Evolutionary conservation across 2,329 filamentous ascomycete genomes (phyloP), one percentile per base, ranked within the genome.

Genomic region (Hysterium pulicare): DNA sequence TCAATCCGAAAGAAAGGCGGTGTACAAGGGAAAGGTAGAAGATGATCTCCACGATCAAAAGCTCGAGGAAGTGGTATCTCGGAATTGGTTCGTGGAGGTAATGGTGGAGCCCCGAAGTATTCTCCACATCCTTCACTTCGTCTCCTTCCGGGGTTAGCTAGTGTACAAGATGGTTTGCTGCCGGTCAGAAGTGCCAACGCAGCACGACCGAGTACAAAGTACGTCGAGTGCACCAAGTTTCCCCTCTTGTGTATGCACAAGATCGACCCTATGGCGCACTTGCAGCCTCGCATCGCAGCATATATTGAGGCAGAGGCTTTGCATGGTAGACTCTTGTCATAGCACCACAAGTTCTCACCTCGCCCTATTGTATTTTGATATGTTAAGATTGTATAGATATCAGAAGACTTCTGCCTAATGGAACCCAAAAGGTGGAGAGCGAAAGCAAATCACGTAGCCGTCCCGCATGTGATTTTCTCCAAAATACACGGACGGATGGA

Each of bases 131-230:
- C n/a, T n/a, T n/a, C n/a, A n/a, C n/a, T n/a, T n/a, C n/a, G 38
- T 17, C 19, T 43, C 35, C 40, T 22, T 44, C 46, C n/a, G 41
- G 24, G 10, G 40, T 22, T 17, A 34, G n/a, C 47, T 44, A 42
- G 30, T 48, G 28, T 13, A 31, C 10, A 40, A 45, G 41, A 41
- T 40, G 35, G 45, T 49, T 40, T 49, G 48, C 41, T 44, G 50
- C 41, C 40, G 48, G 48, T 51, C 28, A 33, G 4, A 33, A 20
- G 30, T 31, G 38, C 26, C 58, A 61, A 49, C 53, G 50, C 50
- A 60, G 52, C 54, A 59, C 48, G 21, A 46, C 22, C 42, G 50
- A 45, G 50, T 43, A 56, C 46, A 50, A 36, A 33, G 50, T 49
- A 48, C 46, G 46, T 46, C 40, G 44, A 38, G 33, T 42, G 34